A percentile compares a stretch with the other conserved stretches of the same genome.
These are phyloP conservation scores for Vitis hybrid DNA, from an alignment of 177 flowering plant genomes.

Conservation along the genomic window DNA sequence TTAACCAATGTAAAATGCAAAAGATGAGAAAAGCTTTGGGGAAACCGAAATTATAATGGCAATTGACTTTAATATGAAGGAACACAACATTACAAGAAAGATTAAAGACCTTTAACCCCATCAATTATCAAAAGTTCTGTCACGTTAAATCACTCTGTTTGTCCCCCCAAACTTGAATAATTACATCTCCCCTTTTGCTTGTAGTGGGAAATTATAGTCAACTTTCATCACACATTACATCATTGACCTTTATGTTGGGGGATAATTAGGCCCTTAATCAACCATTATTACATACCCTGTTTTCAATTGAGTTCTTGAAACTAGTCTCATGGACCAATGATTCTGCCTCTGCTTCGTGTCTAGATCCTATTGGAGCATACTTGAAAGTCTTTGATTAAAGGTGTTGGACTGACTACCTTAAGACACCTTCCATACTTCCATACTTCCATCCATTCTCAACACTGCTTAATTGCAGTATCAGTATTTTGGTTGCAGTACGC, in stretches of 20 bases:
- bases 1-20: background rate
- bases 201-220: conserved; percentile 17
- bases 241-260: conserved; percentile 6
- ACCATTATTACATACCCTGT: background rate
- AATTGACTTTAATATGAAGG: conserved; percentile 12
- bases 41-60: conserved; percentile 6
- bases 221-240: conserved; percentile 15
- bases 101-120: conserved; percentile 9
- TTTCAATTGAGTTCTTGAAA: background rate
- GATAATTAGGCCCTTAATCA: conserved; percentile 9
- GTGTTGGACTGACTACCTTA: too few species aligned
- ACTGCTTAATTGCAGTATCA: too few species aligned
- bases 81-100: background rate
- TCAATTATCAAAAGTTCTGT: conserved; percentile 7
- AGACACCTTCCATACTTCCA: too few species aligned
- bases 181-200: conserved; percentile 12
- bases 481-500: too few species aligned
- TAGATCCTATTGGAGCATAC: background rate
- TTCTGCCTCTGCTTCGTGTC: background rate
- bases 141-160: background rate
- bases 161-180: conserved; percentile 9
- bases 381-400: too few species aligned
- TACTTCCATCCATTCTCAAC: too few species aligned
- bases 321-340: conserved; percentile 3
- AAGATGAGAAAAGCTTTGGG: background rate